A percentile compares a stretch with the other conserved stretches of the same genome.
Conservation (phyloP, 306 rosid genomes). For the Hippophae rhamnoides region DNA sequence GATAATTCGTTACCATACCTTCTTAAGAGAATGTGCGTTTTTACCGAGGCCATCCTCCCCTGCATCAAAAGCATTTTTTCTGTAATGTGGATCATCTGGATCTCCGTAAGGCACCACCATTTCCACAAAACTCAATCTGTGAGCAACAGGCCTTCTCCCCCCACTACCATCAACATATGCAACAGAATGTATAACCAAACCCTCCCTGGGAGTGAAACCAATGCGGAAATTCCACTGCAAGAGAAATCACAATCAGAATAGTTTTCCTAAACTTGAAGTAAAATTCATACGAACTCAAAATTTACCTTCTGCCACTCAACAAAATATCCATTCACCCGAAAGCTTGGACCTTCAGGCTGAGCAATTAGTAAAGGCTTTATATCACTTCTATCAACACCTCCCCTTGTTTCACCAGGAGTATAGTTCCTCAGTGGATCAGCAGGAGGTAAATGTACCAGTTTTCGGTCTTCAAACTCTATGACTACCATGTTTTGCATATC, state of each 20-base stretch:
- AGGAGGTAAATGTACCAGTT: constrained; percentile 85
- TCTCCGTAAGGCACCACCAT: constrained; percentile 97
- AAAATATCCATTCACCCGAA: constrained; percentile 68
- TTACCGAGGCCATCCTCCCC: constrained; percentile 94
- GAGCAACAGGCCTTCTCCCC: constrained; percentile 86
- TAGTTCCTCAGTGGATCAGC: constrained; percentile 94
- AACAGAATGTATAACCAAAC: constrained; percentile 76
- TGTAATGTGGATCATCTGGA: constrained; percentile 85
- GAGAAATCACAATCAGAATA: constrained; percentile 11
- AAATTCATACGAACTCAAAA: constrained; percentile 10
- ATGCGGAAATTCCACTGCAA: constrained; percentile 88
- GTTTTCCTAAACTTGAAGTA: constrained; percentile 5
- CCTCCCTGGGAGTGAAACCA: constrained; percentile 90
- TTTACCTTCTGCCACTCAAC: constrained; percentile 94
- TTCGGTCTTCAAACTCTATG: constrained; percentile 78
- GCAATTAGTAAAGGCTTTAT: constrained; percentile 67
- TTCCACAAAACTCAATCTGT: constrained; percentile 83
- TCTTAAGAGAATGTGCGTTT: constrained; percentile 85
- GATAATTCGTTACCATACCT: constrained; percentile 31
- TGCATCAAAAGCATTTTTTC: constrained; percentile 92
- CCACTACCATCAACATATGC: constrained; percentile 87
- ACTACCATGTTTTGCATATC: constrained; percentile 92
- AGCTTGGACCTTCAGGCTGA: constrained; percentile 96
- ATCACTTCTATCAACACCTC: constrained; percentile 85
- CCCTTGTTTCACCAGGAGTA: constrained; percentile 83